Conservation (phyloP, 495 filamentous ascomycete genomes). For the Xylaria sp. region DNA sequence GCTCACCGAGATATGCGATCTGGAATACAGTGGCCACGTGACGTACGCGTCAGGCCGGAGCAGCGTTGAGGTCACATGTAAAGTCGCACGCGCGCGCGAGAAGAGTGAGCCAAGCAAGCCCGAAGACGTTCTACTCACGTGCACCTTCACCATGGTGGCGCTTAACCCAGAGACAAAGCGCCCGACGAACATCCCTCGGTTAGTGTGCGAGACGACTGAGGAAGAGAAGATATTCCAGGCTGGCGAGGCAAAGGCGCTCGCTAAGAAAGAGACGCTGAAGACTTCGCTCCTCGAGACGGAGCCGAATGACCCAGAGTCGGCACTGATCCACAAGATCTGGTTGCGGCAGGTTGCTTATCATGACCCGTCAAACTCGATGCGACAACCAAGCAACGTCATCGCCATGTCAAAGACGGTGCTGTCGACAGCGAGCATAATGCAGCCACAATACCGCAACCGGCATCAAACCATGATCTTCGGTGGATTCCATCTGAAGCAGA, state of each 20-base stretch:
- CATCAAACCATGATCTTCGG: slow-evolving; percentile 94
- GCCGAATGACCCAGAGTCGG: slow-evolving; percentile 77
- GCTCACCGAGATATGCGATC: slow-evolving; percentile 78
- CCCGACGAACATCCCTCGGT: slow-evolving; percentile 57
- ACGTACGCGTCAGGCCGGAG: slow-evolving; percentile 81
- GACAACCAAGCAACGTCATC: slow-evolving; percentile 67
- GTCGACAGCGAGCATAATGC: slow-evolving; percentile 81
- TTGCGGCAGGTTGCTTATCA: slow-evolving; percentile 73
- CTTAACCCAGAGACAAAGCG: slow-evolving; percentile 77
- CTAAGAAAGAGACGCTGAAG: slow-evolving; percentile 72
- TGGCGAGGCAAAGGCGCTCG: slow-evolving; percentile 75
- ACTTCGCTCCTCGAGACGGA: slow-evolving; percentile 72
- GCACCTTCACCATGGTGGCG: slow-evolving; percentile 85
- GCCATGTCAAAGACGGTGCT: slow-evolving; percentile 73
- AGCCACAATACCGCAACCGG: slow-evolving; percentile 83
- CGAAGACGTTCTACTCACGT: slow-evolving; percentile 77
- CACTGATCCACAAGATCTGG: slow-evolving; percentile 83
- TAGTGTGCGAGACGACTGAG: slow-evolving; percentile 71
- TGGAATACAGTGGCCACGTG: slow-evolving; percentile 80
- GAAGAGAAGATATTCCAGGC: slow-evolving; percentile 71
- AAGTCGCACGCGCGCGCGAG: slow-evolving; percentile 69
- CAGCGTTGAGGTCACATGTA: slow-evolving; percentile 81
- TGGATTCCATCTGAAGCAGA: slow-evolving; percentile 81
- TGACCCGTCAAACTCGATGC: slow-evolving; percentile 63
- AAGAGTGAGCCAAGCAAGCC: slow-evolving; percentile 64